These are phyloP conservation scores for Botryotinia calthae DNA, from an alignment of 2,329 filamentous ascomycete species.

Conservation along the genomic window DNA sequence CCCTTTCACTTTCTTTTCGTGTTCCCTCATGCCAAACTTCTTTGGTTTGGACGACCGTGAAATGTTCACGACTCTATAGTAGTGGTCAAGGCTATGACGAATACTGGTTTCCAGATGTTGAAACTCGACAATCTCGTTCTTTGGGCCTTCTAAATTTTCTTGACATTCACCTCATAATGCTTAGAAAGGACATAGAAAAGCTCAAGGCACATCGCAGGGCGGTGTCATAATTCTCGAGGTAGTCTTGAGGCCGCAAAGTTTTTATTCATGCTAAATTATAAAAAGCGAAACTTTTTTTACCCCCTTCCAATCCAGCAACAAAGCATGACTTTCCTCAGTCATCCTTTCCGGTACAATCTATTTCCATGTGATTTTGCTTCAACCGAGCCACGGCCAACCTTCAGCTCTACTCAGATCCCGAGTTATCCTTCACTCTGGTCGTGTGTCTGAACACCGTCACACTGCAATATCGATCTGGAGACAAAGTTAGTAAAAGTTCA, in stretches of 20 bases:
- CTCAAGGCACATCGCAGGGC: neutral
- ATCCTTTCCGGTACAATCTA: neutral
- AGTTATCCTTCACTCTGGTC: neutral
- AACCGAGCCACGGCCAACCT: neutral
- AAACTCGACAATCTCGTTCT: too few relatives aligned
- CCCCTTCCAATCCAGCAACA: neutral
- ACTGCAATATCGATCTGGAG: neutral
- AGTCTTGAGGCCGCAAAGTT: neutral
- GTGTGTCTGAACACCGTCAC: neutral
- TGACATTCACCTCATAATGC: neutral
- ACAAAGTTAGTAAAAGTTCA: neutral
- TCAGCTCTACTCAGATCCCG: neutral
- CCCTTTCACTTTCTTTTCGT: neutral
- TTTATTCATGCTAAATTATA: slow-evolving; percentile 5
- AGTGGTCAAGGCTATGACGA: neutral
- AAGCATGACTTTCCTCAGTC: neutral
- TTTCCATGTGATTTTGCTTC: neutral
- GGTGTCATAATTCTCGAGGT: neutral
- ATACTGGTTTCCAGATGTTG: neutral
- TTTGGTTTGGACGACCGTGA: neutral
- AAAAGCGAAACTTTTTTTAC: neutral
- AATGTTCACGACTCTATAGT: neutral
- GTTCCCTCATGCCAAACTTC: neutral
- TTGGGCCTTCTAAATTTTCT: neutral
- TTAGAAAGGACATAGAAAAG: neutral